Evolutionary conservation across 371 early-diverging fungal genomes (phyloP).

Genomic region (Mucor ambiguus): DNA sequence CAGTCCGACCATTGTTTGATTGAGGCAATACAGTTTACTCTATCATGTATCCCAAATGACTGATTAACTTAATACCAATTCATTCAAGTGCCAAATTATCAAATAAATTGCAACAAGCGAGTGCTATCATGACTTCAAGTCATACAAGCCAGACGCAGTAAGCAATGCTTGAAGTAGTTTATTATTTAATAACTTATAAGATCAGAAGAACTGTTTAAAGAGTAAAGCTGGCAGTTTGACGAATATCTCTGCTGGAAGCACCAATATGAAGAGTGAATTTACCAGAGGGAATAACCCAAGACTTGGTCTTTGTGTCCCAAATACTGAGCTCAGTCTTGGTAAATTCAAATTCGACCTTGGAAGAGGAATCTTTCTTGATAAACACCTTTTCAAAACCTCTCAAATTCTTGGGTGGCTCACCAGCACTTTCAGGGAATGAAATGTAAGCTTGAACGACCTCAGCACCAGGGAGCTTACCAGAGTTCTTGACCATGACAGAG

Average conservation of each 20-base stretch:
- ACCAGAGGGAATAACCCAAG: conserved; percentile 53
- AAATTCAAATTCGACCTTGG: conserved; percentile 41
- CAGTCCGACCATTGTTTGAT: not conserved
- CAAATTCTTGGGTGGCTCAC: conserved; percentile 57
- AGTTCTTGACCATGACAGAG: conserved; percentile 48
- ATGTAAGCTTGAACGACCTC: conserved; percentile 64
- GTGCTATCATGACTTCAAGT: not conserved
- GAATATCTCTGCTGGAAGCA: conserved; percentile 54
- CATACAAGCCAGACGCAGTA: not conserved
- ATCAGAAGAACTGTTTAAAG: not conserved
- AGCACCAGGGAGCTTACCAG: conserved; percentile 51
- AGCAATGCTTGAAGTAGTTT: too few species aligned
- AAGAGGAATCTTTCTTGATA: conserved; percentile 23
- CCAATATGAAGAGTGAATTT: conserved; percentile 50
- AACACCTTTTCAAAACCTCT: conserved; percentile 57
- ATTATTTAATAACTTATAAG: too few species aligned
- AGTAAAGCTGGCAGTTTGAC: conserved; percentile 23
- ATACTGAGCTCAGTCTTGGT: conserved; percentile 41
- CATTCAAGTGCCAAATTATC: not conserved
- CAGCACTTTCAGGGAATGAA: conserved; percentile 48
- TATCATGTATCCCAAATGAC: not conserved
- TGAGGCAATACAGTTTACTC: not conserved
- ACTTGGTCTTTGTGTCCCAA: conserved; percentile 38
- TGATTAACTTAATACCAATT: not conserved
- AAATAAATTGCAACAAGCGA: not conserved